Evolutionary conservation across 2,329 filamentous ascomycete genomes (phyloP).

Genomic region (Trichoderma aggressivum): DNA sequence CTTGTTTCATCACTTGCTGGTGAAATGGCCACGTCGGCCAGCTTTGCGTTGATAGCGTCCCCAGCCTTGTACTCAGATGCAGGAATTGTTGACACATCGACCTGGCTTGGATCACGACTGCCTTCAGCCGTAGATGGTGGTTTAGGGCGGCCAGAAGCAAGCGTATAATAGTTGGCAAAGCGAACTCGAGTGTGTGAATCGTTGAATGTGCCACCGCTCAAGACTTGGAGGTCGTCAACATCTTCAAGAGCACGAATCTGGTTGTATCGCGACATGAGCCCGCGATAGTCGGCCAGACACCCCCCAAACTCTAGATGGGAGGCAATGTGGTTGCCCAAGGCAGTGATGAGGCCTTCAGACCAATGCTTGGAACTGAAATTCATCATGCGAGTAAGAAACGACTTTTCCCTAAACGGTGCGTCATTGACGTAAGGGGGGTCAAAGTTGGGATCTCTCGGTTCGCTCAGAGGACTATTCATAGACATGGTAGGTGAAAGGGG

Average conservation of each 20-base stretch:
- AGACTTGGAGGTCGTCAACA: constrained; percentile 51
- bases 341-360: constrained; percentile 63
- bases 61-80: background rate
- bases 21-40: background rate
- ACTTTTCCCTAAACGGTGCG: constrained; percentile 62
- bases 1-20: background rate
- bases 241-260: constrained; percentile 69
- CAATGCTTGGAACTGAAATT: constrained; percentile 82
- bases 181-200: constrained; percentile 54
- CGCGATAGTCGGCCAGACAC: constrained; percentile 71
- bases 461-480: constrained; percentile 22
- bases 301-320: constrained; percentile 82
- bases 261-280: constrained; percentile 67
- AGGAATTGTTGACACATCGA: background rate
- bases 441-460: constrained; percentile 58
- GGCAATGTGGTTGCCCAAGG: constrained; percentile 68
- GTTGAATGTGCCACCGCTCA: constrained; percentile 21
- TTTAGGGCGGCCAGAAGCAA: constrained; percentile 72
- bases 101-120: constrained; percentile 7
- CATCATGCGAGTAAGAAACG: constrained; percentile 63
- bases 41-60: background rate
- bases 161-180: constrained; percentile 88
- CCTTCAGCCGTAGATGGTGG: constrained; percentile 22
- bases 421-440: constrained; percentile 77
- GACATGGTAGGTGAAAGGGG: background rate